Percentiles rank a stretch among this genome's conserved stretches.
These are phyloP conservation scores for Coemansia sp. DNA, from an alignment of 192 early-diverging fungal species.

Conservation along the genomic window DNA sequence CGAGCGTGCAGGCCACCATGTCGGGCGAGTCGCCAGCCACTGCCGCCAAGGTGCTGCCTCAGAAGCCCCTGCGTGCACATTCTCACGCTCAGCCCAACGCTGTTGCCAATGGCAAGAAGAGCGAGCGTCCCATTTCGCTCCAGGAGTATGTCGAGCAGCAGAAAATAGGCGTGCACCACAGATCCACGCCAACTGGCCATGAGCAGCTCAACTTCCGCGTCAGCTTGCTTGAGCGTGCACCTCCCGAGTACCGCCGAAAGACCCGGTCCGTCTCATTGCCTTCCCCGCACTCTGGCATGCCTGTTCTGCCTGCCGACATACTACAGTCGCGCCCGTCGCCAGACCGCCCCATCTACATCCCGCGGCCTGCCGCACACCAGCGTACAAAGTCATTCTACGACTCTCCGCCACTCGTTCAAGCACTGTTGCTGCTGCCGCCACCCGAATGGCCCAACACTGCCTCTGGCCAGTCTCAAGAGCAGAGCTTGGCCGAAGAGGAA, in stretches of 20 bases:
- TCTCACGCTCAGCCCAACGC: not conserved
- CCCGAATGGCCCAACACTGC: constrained; percentile 8
- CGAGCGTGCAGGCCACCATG: constrained; percentile 26
- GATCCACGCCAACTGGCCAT: constrained; percentile 13
- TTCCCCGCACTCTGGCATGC: constrained; percentile 7
- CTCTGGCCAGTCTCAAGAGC: constrained; percentile 1
- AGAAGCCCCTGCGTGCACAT: not conserved
- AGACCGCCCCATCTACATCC: constrained; percentile 1
- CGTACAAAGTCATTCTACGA: constrained; percentile 34
- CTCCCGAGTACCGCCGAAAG: constrained; percentile 7
- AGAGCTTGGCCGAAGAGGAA: constrained; percentile 21
- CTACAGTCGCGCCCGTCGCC: not conserved
- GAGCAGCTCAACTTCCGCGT: constrained; percentile 52
- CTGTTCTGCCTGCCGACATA: not conserved
- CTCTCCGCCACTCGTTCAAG: constrained; percentile 33
- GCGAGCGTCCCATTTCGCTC: constrained; percentile 16
- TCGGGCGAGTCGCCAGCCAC: constrained; percentile 25
- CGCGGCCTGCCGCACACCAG: constrained; percentile 13
- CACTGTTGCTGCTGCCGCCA: constrained; percentile 27
- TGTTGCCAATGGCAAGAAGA: not conserved
- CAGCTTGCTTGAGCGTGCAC: constrained; percentile 34
- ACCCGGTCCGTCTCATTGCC: constrained; percentile 37
- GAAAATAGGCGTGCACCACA: not conserved
- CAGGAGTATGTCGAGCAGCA: constrained; percentile 48
- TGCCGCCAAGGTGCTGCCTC: not conserved